Base-by-base conservation (phyloP, 176 grass and related monocot species). In the Eremochloa ophiuroides region DNA sequence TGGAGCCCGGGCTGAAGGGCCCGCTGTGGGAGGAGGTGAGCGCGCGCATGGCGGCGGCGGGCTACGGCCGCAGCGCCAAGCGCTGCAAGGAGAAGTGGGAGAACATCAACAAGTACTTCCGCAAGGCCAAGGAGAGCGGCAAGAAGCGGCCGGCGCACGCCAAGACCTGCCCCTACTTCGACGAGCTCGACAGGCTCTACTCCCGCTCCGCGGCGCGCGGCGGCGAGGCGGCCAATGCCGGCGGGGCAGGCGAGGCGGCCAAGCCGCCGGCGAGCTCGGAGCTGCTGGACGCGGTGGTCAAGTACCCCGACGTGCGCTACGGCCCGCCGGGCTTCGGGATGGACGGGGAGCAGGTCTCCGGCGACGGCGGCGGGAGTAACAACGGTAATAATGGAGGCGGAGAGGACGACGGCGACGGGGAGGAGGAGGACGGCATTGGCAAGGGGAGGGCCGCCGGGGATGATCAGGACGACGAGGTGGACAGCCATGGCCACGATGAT, bases 61-160 rank as follows among this genome's bases (percentile, higher is more conserved):
- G 95, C 0, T 97, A 92, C 73, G 77, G 83, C 4, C 92, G 95
- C 1, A 97, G 74, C 69, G 83, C 95, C 1, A 94, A 97, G 84
- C 58, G 95, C 10, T 97, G 95, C 92, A 97, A 97, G 85, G 95
- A 97, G 89, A 97, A 97, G 83, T 97, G 95, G 95, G 95, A 97
- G 90, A 97, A 97, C 80, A 97, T 97, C 81, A 97, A 97, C 92
- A 97, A 97, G 78, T 97, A 97, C 75, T 97, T 94, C 86, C 81
- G 92, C 56, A 97, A 94, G 87, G 87, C 92, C 2, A 97, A 94
- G 64, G 95, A 97, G 73, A 92, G 87, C 47, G 90, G 87, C 56
- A 97, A 92, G 90, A 94, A 87, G 79, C 27, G 95, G 26, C 85
- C 90, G 11, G 83, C 80, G 23, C 90, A 94, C 67, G 87, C 90